Base-by-base conservation (phyloP, 176 grass and related monocot species). In the Poa pratensis region DNA sequence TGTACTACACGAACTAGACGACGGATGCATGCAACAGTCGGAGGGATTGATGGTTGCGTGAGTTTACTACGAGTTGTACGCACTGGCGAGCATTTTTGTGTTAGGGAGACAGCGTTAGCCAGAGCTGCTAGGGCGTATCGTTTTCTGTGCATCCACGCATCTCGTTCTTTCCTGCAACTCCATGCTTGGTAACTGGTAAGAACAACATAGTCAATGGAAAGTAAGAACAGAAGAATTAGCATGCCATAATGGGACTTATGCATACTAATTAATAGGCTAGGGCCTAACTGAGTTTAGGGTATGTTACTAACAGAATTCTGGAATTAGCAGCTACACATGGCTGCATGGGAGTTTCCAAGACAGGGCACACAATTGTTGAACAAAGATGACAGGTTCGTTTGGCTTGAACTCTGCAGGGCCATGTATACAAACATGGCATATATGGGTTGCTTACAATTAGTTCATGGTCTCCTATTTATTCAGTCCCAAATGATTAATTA, bases 71-170 rank as follows among this genome's bases (percentile, higher is more conserved):
- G 48, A 75, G 26, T 5, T 30, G 58, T 52, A 66, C 11, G 67
- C 24, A 42, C 19, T 16, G 66, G 66, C 39, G 77, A 67, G 66
- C 69, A 23, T 43, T 19, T 51, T 9, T 77, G 37, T 71, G 26
- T 26, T 12, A 72, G 15, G 23, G 26, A 49, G n/a, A 57, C 37
- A 55, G 48, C 66, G 35, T 63, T 1, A 27, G 19, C 2, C 39
- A 87, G 27, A 14, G 20, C 17, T 45, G 34, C 34, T 37, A 24
- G 34, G 34, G 40, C 62, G 49, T 80, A 59, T 75, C 19, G 57
- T 80, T 89, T 80, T 80, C 35, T 75, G 82, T 80, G 75, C 76
- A 88, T 18, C 30, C 30, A 35, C 34, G 70, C 37, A 26, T 65
- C 50, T 26, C 20, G 9, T 61, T 59, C 45, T 46, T 46, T 46